Percentiles rank a stretch among this genome's conserved stretches.
Conservation (phyloP, 1,284 basidiomycete species). For the Fomitopsis betulina region DNA sequence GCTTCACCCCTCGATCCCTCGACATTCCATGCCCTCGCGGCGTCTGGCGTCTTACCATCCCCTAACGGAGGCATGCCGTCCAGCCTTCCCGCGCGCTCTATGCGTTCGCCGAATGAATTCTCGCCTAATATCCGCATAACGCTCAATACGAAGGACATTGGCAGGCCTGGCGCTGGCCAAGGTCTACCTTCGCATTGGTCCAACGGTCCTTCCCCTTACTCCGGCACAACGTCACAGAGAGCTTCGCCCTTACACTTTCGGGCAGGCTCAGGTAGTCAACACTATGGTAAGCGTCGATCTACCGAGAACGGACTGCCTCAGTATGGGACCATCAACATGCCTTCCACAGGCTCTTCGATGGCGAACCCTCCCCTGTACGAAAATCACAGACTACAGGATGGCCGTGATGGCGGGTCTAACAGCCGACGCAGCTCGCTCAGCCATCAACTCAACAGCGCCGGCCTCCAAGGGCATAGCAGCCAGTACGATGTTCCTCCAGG, state of each 20-base stretch:
- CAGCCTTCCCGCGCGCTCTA: conserved; percentile 22
- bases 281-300: conserved; percentile 25
- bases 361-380: conserved; percentile 17
- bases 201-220: conserved; percentile 24
- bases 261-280: conserved; percentile 18
- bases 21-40: conserved; percentile 53
- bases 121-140: conserved; percentile 25
- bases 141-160: conserved; percentile 21
- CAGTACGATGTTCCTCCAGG: conserved; percentile 14
- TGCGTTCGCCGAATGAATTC: conserved; percentile 23
- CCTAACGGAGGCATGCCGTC: conserved; percentile 23
- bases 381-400: conserved; percentile 10
- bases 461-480: conserved; percentile 11
- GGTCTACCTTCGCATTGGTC: conserved; percentile 18
- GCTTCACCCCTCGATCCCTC: conserved; percentile 52
- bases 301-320: conserved; percentile 20
- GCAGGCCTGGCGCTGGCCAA: conserved; percentile 14
- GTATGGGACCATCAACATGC: conserved; percentile 23
- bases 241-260: conserved; percentile 23
- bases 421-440: conserved; percentile 19
- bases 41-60: conserved; percentile 47
- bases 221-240: conserved; percentile 23
- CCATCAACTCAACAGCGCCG: conserved; percentile 15
- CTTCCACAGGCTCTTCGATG: conserved; percentile 18
- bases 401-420: conserved; percentile 11